Evolutionary conservation across 345 rosid species (phyloP).

Genomic region (Syzygium aqueum): DNA sequence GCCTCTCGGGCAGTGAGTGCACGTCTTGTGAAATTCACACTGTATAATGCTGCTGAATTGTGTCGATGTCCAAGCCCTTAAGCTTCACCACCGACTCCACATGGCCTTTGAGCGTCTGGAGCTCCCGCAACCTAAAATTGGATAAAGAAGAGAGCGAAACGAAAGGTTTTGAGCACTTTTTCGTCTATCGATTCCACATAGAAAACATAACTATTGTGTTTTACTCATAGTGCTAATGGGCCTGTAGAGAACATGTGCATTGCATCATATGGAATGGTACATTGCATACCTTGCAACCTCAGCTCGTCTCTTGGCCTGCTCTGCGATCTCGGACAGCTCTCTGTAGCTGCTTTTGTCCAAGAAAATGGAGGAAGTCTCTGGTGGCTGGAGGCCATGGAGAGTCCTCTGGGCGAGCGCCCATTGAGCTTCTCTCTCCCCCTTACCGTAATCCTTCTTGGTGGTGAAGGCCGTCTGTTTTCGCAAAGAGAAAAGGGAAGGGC

Average conservation of each 20-base stretch:
- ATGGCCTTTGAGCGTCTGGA: constrained; percentile 23
- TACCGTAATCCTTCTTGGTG: constrained; percentile 32
- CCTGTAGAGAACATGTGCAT: background rate
- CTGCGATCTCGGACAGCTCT: constrained; percentile 29
- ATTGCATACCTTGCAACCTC: constrained; percentile 25
- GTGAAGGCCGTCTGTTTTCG: constrained; percentile 28
- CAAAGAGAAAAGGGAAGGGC: background rate
- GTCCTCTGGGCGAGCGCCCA: constrained; percentile 36
- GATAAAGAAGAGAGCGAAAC: background rate
- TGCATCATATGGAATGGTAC: background rate
- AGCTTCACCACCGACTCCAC: constrained; percentile 31
- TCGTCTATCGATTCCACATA: background rate
- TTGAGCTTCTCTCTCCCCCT: constrained; percentile 34
- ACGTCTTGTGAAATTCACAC: background rate
- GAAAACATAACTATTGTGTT: background rate
- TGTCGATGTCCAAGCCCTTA: constrained; percentile 24
- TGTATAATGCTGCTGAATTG: constrained; percentile 26
- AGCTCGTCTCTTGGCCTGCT: constrained; percentile 28
- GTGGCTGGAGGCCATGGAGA: constrained; percentile 26
- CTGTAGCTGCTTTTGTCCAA: constrained; percentile 19
- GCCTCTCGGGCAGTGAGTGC: background rate
- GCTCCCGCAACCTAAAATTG: constrained; percentile 21
- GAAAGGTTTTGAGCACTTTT: background rate
- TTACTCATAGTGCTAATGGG: background rate
- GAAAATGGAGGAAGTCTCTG: constrained; percentile 14